phyloP scores from a whole-genome alignment of 202 grass and related monocot genomes.

The Panicum virgatum region DNA sequence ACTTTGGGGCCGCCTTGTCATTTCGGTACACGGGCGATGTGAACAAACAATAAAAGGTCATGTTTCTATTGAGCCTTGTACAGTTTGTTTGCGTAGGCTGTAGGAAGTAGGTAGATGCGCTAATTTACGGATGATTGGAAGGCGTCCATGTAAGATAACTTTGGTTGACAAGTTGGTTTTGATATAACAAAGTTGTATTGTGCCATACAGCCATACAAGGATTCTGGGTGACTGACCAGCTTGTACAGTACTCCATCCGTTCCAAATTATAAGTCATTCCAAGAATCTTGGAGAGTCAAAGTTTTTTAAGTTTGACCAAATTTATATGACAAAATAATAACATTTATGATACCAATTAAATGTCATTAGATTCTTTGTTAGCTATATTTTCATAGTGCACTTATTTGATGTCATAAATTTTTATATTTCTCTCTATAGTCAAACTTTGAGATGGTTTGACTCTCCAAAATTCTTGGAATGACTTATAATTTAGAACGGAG shows the following conservation, averaged over 20 bases:
- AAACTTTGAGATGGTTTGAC: too few species aligned
- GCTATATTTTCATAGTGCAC: too few species aligned
- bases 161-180: conserved; percentile 19
- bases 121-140: conserved; percentile 15
- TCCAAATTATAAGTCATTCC: too few species aligned
- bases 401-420: too few species aligned
- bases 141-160: conserved; percentile 33
- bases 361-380: too few species aligned
- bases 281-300: too few species aligned
- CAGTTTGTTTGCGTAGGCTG: conserved; percentile 28
- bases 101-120: conserved; percentile 40
- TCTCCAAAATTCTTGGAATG: too few species aligned
- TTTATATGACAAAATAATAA: too few species aligned
- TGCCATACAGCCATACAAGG: neutral
- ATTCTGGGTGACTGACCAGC: neutral
- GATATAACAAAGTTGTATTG: neutral
- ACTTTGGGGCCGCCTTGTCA: conserved; percentile 69
- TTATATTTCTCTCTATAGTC: too few species aligned
- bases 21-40: conserved; percentile 50
- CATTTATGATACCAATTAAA: too few species aligned
- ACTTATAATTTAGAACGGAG: too few species aligned
- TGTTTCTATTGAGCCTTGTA: conserved; percentile 28
- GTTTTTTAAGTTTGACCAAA: too few species aligned
- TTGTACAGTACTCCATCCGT: conserved; percentile 16
- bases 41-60: conserved; percentile 29